phyloP scores from a whole-genome alignment of 1,284 basidiomycete species.

The Laetiporus sulphureus region DNA sequence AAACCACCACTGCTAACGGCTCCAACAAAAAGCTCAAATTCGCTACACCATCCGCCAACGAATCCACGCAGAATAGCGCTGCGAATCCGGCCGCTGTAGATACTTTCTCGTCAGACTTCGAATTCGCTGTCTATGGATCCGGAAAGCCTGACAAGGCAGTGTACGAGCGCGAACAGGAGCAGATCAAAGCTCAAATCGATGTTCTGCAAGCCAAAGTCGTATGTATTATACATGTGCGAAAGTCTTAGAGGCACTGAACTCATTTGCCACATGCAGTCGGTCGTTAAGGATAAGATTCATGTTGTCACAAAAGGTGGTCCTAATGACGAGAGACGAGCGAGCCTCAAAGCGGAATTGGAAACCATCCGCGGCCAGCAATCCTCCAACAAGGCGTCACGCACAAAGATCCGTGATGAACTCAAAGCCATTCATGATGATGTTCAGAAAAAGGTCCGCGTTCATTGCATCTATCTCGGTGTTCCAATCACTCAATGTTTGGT shows the following conservation, averaged over 20 bases:
- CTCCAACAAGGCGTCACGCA: constrained; percentile 68
- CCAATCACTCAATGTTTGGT: background rate
- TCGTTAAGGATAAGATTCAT: constrained; percentile 75
- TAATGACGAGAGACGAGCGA: constrained; percentile 67
- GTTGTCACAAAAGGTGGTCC: constrained; percentile 51
- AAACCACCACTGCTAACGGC: constrained; percentile 37
- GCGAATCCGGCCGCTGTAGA: constrained; percentile 37
- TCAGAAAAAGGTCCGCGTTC: constrained; percentile 67
- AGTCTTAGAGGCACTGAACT: no score
- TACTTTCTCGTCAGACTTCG: constrained; percentile 38
- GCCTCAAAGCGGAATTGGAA: constrained; percentile 82
- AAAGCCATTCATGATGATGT: constrained; percentile 78
- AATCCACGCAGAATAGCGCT: constrained; percentile 22
- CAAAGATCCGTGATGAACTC: constrained; percentile 80
- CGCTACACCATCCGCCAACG: constrained; percentile 22
- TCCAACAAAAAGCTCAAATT: constrained; percentile 35
- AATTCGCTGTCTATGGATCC: constrained; percentile 27
- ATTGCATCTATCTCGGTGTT: constrained; percentile 2
- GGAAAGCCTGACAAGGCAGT: constrained; percentile 77
- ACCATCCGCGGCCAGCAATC: constrained; percentile 77
- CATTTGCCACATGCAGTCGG: constrained; percentile 54
- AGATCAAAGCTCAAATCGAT: constrained; percentile 80
- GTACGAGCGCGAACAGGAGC: constrained; percentile 81
- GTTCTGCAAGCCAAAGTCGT: constrained; percentile 75
- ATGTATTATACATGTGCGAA: constrained; percentile 29